These are phyloP conservation scores for Chlorella sp. DNA, from an alignment of 139 green algal genomes.

Conservation along the genomic window DNA sequence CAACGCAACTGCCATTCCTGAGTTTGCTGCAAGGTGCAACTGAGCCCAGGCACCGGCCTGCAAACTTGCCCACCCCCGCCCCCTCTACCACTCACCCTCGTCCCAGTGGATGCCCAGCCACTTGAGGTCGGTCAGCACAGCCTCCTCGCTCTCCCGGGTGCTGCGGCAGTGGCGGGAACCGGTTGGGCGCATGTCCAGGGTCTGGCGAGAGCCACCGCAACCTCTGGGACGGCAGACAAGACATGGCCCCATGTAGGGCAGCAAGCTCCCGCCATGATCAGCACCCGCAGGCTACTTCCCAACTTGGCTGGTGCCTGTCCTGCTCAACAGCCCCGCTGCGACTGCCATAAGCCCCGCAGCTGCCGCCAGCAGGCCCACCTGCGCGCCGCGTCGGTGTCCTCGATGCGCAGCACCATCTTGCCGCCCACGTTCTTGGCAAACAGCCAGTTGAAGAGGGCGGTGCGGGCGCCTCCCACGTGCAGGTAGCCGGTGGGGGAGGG, in stretches of 20 bases:
- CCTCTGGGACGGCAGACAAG: no score
- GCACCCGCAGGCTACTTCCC: no score
- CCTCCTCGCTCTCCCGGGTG: slow-evolving; percentile 90
- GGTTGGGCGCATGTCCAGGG: no score
- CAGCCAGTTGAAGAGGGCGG: slow-evolving; percentile 99
- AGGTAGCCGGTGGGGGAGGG: slow-evolving; percentile 98
- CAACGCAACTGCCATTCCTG: not conserved
- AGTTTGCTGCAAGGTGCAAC: not conserved
- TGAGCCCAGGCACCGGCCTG: no score
- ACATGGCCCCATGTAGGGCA: no score
- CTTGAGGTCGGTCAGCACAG: slow-evolving; percentile 90
- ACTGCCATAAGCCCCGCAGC: no score
- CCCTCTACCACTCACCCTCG: slow-evolving; percentile 71
- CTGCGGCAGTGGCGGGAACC: slow-evolving; percentile 38
- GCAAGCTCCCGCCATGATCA: no score
- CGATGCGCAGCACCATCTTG: slow-evolving; percentile 96
- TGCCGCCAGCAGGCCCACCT: no score
- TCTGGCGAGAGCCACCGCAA: no score
- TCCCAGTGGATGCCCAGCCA: slow-evolving; percentile 98
- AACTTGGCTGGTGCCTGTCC: no score
- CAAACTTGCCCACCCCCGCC: no score
- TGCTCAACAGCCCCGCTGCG: no score
- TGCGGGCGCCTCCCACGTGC: slow-evolving; percentile 96
- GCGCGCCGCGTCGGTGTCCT: slow-evolving; percentile 96
- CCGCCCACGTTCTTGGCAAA: slow-evolving; percentile 87